Evolutionary conservation across 345 rosid genomes (phyloP).

Genomic region (Eucalyptus urophylla): DNA sequence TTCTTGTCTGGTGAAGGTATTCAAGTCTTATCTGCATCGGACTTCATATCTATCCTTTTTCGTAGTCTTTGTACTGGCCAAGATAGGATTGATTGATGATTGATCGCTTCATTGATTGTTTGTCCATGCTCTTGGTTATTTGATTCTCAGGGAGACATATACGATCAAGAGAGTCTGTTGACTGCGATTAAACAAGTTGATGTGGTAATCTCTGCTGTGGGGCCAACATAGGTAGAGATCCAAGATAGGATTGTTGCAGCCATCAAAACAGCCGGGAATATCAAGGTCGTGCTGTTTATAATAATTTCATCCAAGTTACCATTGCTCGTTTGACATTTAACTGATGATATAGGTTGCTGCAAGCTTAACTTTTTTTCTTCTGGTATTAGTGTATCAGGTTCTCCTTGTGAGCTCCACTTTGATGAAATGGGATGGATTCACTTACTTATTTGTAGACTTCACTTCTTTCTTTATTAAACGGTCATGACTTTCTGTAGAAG

Average conservation of each 20-base stretch:
- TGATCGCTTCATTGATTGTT: not conserved
- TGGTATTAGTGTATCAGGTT: not conserved
- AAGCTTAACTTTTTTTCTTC: not conserved
- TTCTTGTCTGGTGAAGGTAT: not conserved
- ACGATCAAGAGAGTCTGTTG: not conserved
- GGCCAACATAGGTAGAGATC: not conserved
- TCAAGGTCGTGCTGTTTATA: not conserved
- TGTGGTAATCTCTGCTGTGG: not conserved
- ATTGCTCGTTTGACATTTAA: not conserved
- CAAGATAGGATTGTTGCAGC: not conserved
- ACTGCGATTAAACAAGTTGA: not conserved
- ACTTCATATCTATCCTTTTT: not conserved
- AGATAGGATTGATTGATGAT: not conserved
- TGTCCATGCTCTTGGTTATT: not conserved
- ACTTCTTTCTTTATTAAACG: no score
- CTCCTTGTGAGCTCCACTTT: not conserved
- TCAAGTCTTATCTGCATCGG: not conserved
- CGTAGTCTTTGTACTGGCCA: not conserved
- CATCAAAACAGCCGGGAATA: not conserved
- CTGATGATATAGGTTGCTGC: not conserved
- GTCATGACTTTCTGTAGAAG: not conserved
- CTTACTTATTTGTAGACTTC: not conserved
- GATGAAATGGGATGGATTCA: not conserved
- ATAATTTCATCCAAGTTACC: not conserved
- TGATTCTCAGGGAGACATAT: not conserved